Percentiles rank a stretch among this genome's conserved stretches.
Conservation (phyloP, 106 monocot species). For the Amphibolis antarctica region DNA sequence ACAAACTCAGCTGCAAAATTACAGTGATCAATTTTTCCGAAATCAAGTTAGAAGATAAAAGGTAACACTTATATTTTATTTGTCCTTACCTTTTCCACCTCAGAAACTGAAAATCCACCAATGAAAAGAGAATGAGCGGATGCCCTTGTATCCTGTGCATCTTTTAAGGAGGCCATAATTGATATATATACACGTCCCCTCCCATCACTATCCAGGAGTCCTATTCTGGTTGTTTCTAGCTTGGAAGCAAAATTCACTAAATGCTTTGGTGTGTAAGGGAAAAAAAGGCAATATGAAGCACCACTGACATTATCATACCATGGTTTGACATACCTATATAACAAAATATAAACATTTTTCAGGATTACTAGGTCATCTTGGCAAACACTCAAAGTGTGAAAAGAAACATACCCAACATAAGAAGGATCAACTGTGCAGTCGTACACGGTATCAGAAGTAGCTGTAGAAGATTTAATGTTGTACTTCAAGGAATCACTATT, state of each 20-base stretch:
- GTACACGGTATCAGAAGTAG: slow-evolving; percentile 28
- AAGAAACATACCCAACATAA: slow-evolving; percentile 65
- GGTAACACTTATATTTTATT: background rate
- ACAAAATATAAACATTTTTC: slow-evolving; percentile 7
- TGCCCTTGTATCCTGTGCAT: slow-evolving; percentile 45
- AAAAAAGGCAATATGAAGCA: slow-evolving; percentile 62
- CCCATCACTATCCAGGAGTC: slow-evolving; percentile 5
- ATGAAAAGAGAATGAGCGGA: slow-evolving; percentile 50
- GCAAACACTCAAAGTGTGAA: background rate
- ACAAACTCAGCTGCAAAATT: slow-evolving; percentile 57
- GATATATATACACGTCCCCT: slow-evolving; percentile 39
- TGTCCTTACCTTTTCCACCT: slow-evolving; percentile 28
- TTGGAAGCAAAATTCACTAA: slow-evolving; percentile 31
- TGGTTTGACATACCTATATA: slow-evolving; percentile 59
- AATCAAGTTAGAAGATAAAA: background rate
- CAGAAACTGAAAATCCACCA: slow-evolving; percentile 67
- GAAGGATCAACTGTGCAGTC: slow-evolving; percentile 72
- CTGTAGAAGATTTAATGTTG: slow-evolving; percentile 17
- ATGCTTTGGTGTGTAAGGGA: slow-evolving; percentile 69
- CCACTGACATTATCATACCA: slow-evolving; percentile 46
- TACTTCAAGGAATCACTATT: slow-evolving; percentile 30
- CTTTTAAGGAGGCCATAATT: slow-evolving; percentile 44
- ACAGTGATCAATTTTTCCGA: background rate
- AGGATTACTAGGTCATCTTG: background rate
- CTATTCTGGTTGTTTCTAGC: slow-evolving; percentile 17